These are phyloP conservation scores for Chlamydomonas urium DNA, from an alignment of 139 green algal species.

Conservation along the genomic window DNA sequence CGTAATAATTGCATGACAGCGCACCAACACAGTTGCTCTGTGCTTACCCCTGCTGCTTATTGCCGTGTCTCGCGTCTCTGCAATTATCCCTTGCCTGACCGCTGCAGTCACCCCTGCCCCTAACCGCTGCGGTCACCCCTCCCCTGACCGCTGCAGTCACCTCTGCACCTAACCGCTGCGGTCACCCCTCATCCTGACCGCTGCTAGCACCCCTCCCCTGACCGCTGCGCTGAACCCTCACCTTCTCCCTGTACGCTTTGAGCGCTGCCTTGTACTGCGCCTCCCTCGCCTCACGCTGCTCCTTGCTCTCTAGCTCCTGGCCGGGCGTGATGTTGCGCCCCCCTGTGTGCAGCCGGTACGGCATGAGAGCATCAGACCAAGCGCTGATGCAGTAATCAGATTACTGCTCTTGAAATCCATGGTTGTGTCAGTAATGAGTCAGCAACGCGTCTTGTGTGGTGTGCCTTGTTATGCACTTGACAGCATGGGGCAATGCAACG, in stretches of 20 bases:
- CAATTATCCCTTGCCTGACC: background rate
- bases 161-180: background rate
- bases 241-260: constrained; percentile 24
- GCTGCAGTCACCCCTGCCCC: background rate
- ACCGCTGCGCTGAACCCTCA: background rate
- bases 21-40: background rate
- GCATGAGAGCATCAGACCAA: too few relatives aligned
- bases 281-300: constrained; percentile 30
- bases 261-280: constrained; percentile 30
- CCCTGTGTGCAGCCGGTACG: too few relatives aligned
- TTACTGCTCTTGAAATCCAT: too few relatives aligned
- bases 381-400: too few relatives aligned
- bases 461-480: too few relatives aligned
- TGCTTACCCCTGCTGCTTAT: too few relatives aligned
- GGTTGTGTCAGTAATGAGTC: too few relatives aligned
- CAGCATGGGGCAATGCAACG: too few relatives aligned
- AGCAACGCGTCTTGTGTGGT: too few relatives aligned
- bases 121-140: background rate
- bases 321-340: constrained; percentile 71
- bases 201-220: background rate
- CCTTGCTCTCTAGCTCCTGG: constrained; percentile 51
- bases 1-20: background rate
- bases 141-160: background rate
- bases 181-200: background rate
- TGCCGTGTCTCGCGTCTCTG: too few relatives aligned